Conservation (phyloP, 2,329 filamentous ascomycete species). For the Penicillium hordei region DNA sequence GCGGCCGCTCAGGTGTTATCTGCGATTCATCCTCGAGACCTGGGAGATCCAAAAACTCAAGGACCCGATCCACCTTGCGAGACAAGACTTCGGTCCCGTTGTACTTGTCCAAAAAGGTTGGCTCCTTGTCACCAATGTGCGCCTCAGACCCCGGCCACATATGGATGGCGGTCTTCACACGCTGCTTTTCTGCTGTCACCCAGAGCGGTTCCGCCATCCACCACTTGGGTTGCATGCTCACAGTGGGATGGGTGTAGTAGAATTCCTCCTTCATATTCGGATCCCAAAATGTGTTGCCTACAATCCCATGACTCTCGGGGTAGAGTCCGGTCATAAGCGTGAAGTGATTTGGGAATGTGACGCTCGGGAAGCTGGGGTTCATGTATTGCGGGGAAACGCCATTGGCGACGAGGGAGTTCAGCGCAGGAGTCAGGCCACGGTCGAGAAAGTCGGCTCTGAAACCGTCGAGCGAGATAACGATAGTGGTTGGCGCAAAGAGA, state of each 20-base stretch:
- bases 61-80: constrained; percentile 74
- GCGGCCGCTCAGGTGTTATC: constrained; percentile 64
- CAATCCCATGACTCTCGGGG: constrained; percentile 87
- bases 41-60: constrained; percentile 82
- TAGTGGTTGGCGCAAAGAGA: constrained; percentile 84
- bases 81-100: constrained; percentile 73
- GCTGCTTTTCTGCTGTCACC: constrained; percentile 84
- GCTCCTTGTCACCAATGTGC: constrained; percentile 71
- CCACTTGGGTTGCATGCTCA: constrained; percentile 83
- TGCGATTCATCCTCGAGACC: constrained; percentile 62
- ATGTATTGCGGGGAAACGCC: constrained; percentile 91
- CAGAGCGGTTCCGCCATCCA: constrained; percentile 94
- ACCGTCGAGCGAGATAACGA: constrained; percentile 90
- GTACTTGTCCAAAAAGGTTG: constrained; percentile 79
- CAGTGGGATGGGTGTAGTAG: constrained; percentile 74
- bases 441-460: constrained; percentile 93
- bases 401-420: constrained; percentile 74
- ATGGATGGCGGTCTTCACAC: constrained; percentile 77
- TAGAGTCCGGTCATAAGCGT: constrained; percentile 89
- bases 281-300: constrained; percentile 95
- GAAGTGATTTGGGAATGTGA: constrained; percentile 96
- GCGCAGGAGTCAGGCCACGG: constrained; percentile 76
- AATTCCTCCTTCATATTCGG: constrained; percentile 74
- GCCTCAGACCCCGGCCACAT: constrained; percentile 99
- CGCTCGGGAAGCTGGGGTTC: constrained; percentile 89